phyloP scores from a whole-genome alignment of 768 basidiomycete genomes.

The Bullera alba region DNA sequence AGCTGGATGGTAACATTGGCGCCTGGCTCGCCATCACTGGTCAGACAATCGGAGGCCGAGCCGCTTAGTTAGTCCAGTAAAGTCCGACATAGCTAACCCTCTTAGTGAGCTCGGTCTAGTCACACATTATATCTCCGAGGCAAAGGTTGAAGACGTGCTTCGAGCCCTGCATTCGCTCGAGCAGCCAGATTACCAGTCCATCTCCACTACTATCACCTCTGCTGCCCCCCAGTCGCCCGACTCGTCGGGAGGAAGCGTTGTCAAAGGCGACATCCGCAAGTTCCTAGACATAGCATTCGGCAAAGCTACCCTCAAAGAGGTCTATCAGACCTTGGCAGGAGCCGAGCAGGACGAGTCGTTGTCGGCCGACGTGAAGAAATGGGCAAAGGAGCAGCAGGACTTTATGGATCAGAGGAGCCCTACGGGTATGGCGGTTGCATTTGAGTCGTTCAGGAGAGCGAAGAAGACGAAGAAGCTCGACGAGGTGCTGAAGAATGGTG shows the following conservation, averaged over 20 bases:
- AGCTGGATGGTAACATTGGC: constrained; percentile 83
- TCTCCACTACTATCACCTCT: constrained; percentile 50
- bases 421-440: constrained; percentile 84
- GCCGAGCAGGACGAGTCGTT: constrained; percentile 38
- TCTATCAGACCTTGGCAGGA: constrained; percentile 55
- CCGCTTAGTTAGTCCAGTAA: constrained; percentile 64
- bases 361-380: constrained; percentile 54
- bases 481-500: constrained; percentile 65
- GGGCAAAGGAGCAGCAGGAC: constrained; percentile 67
- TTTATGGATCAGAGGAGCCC: constrained; percentile 69
- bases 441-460: constrained; percentile 70
- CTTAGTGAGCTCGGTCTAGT: constrained; percentile 81
- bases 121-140: constrained; percentile 81
- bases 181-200: too few species aligned
- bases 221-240: constrained; percentile 16
- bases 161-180: constrained; percentile 57
- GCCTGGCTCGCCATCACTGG: constrained; percentile 89
- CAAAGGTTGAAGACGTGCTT: constrained; percentile 61
- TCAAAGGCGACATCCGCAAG: constrained; percentile 58
- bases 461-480: constrained; percentile 54
- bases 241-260: constrained; percentile 29
- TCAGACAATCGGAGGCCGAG: constrained; percentile 63
- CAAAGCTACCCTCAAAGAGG: constrained; percentile 62
- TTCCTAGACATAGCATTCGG: constrained; percentile 77
- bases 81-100: not conserved